phyloP scores from a whole-genome alignment of 805 yeast genomes.

The Candida cerambycidarum region DNA sequence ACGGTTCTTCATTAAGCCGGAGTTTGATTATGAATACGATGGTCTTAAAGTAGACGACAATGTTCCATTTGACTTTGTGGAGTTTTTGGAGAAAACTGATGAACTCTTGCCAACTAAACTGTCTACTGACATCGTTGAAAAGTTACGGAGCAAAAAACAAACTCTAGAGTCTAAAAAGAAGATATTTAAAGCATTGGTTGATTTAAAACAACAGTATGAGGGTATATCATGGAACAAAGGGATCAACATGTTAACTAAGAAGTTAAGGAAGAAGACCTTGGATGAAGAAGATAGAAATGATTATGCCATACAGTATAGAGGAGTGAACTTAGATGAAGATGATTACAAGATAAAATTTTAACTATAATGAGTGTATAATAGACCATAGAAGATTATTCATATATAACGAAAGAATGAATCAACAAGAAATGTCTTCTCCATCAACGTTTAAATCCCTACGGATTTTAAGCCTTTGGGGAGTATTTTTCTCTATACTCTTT shows the following conservation, averaged over 20 bases:
- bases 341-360: conserved; percentile 10
- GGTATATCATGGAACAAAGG: conserved; percentile 14
- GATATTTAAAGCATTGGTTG: conserved; percentile 4
- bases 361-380: no score
- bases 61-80: conserved; percentile 12
- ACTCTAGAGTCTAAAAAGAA: conserved; percentile 4
- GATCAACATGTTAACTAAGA: neutral
- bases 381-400: no score
- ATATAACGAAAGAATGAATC: conserved; percentile 1
- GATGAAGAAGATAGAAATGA: conserved; percentile 7
- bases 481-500: conserved; percentile 56
- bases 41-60: conserved; percentile 13
- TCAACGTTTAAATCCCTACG: no score
- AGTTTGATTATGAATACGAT: conserved; percentile 30
- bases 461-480: conserved; percentile 36
- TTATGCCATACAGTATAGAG: conserved; percentile 11
- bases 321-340: conserved; percentile 12
- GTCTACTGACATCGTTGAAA: neutral
- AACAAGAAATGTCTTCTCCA: no score
- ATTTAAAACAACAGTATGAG: neutral
- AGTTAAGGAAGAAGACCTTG: neutral
- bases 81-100: conserved; percentile 10
- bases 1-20: conserved; percentile 22
- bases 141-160: neutral
- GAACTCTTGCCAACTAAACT: neutral